These are phyloP conservation scores for Pestalotiopsis sp. DNA, from an alignment of 2,329 filamentous ascomycete species.

Conservation along the genomic window DNA sequence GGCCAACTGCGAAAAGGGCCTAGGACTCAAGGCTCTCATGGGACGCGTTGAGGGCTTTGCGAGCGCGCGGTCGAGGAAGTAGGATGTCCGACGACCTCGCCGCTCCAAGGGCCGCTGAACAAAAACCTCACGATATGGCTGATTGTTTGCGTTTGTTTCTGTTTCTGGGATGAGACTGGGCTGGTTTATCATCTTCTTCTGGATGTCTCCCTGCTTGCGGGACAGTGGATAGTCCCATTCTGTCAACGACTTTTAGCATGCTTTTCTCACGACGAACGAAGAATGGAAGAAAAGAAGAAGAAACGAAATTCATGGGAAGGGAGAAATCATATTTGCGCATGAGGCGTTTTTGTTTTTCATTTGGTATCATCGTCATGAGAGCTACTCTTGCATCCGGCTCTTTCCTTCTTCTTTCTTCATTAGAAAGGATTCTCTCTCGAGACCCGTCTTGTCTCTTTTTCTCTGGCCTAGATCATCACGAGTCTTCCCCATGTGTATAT, in stretches of 20 bases:
- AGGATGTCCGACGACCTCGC: slow-evolving; percentile 12
- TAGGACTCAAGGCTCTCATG: slow-evolving; percentile 72
- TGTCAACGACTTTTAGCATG: not conserved
- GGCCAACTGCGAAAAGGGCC: slow-evolving; percentile 79
- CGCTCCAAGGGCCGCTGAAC: slow-evolving; percentile 4
- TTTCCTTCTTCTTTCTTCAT: not conserved
- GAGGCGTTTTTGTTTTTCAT: not conserved
- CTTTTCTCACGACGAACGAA: not conserved
- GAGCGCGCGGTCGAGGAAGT: slow-evolving; percentile 23
- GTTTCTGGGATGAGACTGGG: not conserved
- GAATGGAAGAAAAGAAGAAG: not conserved
- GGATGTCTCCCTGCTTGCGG: not conserved
- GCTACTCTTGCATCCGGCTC: not conserved
- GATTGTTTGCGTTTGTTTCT: not conserved
- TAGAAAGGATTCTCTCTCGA: not conserved
- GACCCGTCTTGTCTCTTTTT: not conserved
- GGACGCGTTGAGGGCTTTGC: slow-evolving; percentile 59
- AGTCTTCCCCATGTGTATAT: not conserved
- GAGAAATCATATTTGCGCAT: not conserved
- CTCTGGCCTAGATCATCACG: not conserved
- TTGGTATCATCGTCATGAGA: not conserved
- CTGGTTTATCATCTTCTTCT: not conserved
- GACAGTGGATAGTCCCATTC: not conserved
- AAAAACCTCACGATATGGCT: not conserved
- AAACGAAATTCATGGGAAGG: not conserved